Evolutionary conservation across 768 basidiomycete species (phyloP), one percentile per base, ranked within the genome.

Genomic region (Phanerochaete sordida): DNA sequence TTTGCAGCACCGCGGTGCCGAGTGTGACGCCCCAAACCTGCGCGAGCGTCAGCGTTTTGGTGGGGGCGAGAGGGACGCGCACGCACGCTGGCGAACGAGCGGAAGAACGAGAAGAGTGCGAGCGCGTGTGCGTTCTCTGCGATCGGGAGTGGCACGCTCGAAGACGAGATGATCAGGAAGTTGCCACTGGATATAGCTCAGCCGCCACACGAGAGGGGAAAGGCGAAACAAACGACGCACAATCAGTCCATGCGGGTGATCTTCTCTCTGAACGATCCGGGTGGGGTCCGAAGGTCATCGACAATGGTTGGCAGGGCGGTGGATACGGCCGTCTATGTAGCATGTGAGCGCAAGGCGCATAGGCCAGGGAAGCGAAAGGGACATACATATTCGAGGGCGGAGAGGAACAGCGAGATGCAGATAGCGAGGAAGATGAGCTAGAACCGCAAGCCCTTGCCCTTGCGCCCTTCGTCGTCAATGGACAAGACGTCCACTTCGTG

Each of bases 1-100:
- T 86, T 62, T 83, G 79, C 6, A 87, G 73, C 45, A 86, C 73
- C 0, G 79, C 74, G 13, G 74, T 74, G 1, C 81, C 80, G 56
- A 87, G 76, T 0, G 79, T 75, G 61, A 85, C 70, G 0, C 84
- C 85, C 78, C 82, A 82, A 4, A 74, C 72, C 77, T n/a, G 78
- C 46, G 72, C 66, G 6, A 11, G 57, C 43, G 53, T 35, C 47
- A 26, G 43, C 23, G 21, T 23, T 1, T 27, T 2, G 37, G 16
- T 16, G 27, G 26, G 12, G 4, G 33, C 2, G 26, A n/a, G 30
- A 44, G 16, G 26, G 23, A 1, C 27, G n/a, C n/a, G n/a, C n/a
- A n/a, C 69, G 56, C 11, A 63, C 62, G 9, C 30, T 23, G 6
- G 63, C 59, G 37, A 64, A 64, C 5, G 55, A n/a, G 21, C 63